These are phyloP conservation scores for Biscogniauxia sp. DNA, from an alignment of 2,329 filamentous ascomycete species.

Conservation along the genomic window DNA sequence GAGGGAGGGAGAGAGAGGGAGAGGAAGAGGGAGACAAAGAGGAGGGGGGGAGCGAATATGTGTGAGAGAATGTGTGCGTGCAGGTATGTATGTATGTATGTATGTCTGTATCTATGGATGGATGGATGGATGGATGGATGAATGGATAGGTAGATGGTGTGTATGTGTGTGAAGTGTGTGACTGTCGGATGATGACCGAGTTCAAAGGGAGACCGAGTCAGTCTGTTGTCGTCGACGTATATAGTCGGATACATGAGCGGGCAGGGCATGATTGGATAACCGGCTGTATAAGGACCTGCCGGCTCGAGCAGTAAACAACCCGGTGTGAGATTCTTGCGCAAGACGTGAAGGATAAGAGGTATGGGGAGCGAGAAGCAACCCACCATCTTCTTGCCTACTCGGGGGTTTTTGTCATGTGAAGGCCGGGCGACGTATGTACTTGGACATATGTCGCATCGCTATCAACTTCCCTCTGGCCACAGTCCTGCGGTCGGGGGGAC, in stretches of 20 bases:
- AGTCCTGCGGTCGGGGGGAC: not conserved
- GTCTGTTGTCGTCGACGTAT: slow-evolving; percentile 9
- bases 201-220: slow-evolving; percentile 14
- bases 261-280: slow-evolving; percentile 20
- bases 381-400: not conserved
- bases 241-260: slow-evolving; percentile 6
- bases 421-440: not conserved
- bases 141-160: not conserved
- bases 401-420: slow-evolving; percentile 1
- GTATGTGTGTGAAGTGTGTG: not conserved
- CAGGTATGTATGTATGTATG: slow-evolving; percentile 1
- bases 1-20: too few species aligned
- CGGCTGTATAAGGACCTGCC: slow-evolving; percentile 22
- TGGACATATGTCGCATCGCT: not conserved
- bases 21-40: too few species aligned
- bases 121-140: not conserved
- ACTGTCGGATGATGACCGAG: slow-evolving; percentile 6
- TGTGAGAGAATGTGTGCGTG: not conserved
- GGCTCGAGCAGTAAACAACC: slow-evolving; percentile 20
- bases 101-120: slow-evolving; percentile 1
- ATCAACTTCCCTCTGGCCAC: not conserved
- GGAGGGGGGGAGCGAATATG: too few species aligned
- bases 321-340: slow-evolving; percentile 31
- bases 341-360: not conserved
- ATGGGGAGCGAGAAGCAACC: slow-evolving; percentile 6